A percentile compares a stretch with the other conserved stretches of the same genome.
Conservation (phyloP, 2,329 filamentous ascomycete species). For the Colletotrichum sp. region DNA sequence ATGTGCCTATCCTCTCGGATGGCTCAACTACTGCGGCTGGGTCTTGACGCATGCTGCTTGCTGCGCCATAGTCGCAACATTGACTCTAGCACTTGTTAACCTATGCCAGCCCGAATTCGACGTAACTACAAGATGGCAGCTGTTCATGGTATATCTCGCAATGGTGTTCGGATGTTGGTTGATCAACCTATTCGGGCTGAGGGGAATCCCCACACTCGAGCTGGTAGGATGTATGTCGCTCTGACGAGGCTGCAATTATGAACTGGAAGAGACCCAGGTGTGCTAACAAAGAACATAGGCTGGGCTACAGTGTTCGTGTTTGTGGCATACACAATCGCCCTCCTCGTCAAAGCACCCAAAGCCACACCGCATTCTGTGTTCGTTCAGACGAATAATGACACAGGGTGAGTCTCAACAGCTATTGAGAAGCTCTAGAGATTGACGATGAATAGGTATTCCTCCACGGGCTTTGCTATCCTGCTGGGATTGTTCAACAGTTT, state of each 20-base stretch:
- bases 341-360: not conserved
- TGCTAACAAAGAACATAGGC: not conserved
- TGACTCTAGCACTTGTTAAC: not conserved
- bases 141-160: not conserved
- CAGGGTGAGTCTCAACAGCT: not conserved
- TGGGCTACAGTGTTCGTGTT: not conserved
- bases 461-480: not conserved
- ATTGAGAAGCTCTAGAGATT: not conserved
- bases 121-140: not conserved
- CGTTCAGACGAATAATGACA: not conserved
- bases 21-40: not conserved
- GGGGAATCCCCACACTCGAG: not conserved
- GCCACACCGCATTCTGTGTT: not conserved
- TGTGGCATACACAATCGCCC: not conserved
- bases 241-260: not conserved
- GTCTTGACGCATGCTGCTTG: not conserved
- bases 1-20: not conserved
- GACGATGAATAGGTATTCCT: not conserved
- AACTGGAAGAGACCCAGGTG: not conserved
- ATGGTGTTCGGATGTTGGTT: not conserved
- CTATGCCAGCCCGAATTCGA: not conserved
- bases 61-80: not conserved
- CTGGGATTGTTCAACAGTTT: not conserved
- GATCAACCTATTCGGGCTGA: not conserved
- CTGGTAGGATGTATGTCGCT: not conserved